Percentiles rank a stretch among this genome's conserved stretches.
These are phyloP conservation scores for Chaetomium cochliodes DNA, from an alignment of 495 filamentous ascomycete genomes.

Conservation along the genomic window DNA sequence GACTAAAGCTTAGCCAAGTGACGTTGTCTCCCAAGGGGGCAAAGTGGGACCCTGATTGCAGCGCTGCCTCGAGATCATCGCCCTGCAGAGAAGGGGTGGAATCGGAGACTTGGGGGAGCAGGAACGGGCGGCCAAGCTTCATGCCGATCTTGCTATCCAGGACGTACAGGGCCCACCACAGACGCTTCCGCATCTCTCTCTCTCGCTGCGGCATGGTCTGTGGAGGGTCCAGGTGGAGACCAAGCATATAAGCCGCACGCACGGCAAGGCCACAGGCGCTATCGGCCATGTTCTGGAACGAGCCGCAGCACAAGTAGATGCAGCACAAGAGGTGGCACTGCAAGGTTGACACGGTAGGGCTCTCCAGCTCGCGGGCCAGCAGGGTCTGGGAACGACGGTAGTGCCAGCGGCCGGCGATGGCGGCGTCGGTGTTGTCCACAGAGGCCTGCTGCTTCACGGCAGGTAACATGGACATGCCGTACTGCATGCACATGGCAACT, in stretches of 20 bases:
- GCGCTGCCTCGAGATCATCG: conserved; percentile 1
- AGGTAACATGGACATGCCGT: conserved; percentile 10
- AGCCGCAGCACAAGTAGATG: conserved; percentile 8
- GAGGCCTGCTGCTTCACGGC: conserved; percentile 8
- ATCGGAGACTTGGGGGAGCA: neutral
- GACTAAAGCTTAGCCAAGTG: conserved; percentile 8
- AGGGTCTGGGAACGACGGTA: conserved; percentile 7
- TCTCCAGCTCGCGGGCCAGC: conserved; percentile 9
- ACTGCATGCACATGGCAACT: conserved; percentile 13
- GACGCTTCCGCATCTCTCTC: conserved; percentile 7
- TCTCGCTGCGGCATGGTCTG: conserved; percentile 5
- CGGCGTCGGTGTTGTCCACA: conserved; percentile 4
- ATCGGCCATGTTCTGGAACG: conserved; percentile 7
- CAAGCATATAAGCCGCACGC: conserved; percentile 5
- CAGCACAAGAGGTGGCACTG: conserved; percentile 9
- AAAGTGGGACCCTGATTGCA: conserved; percentile 3
- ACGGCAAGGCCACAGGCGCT: conserved; percentile 7
- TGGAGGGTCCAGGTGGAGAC: conserved; percentile 1
- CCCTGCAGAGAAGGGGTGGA: conserved; percentile 4
- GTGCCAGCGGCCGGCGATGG: conserved; percentile 8
- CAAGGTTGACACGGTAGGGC: conserved; percentile 4
- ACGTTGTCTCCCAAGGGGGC: conserved; percentile 9
- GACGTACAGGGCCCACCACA: conserved; percentile 11
- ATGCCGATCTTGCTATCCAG: conserved; percentile 12
- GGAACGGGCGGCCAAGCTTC: conserved; percentile 6